Evolutionary conservation across 2,329 filamentous ascomycete species (phyloP).

Genomic region (Nothopassalora personata): DNA sequence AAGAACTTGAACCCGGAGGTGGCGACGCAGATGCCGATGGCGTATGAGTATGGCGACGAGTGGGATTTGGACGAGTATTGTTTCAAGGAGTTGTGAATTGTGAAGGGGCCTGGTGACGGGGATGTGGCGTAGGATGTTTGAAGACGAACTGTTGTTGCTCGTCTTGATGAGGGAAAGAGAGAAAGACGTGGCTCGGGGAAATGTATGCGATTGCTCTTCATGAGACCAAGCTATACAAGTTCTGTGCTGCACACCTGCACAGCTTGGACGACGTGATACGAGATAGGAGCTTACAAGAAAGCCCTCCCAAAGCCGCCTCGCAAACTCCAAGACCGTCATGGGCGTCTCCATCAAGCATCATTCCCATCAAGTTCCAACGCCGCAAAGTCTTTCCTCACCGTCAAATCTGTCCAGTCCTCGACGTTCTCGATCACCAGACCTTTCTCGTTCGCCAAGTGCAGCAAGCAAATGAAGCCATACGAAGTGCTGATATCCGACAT

Average conservation of each 20-base stretch:
- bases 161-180: not conserved
- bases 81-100: slow-evolving; percentile 5
- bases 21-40: slow-evolving; percentile 40
- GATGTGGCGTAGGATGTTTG: not conserved
- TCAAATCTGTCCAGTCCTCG: slow-evolving; percentile 46
- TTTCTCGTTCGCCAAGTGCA: slow-evolving; percentile 91
- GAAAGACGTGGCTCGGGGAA: not conserved
- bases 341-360: not conserved
- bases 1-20: slow-evolving; percentile 37
- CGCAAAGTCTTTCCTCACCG: slow-evolving; percentile 42
- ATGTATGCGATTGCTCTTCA: not conserved
- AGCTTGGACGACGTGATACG: not conserved
- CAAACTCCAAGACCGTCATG: not conserved
- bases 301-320: not conserved
- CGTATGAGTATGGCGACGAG: slow-evolving; percentile 49
- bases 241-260: not conserved
- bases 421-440: slow-evolving; percentile 70
- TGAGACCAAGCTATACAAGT: not conserved
- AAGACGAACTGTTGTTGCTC: not conserved
- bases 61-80: slow-evolving; percentile 47
- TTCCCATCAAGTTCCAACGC: slow-evolving; percentile 23
- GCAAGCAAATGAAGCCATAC: slow-evolving; percentile 84
- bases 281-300: not conserved
- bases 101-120: not conserved
- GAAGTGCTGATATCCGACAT: slow-evolving; percentile 94